These are phyloP conservation scores for Gardenia jasminoides DNA, from an alignment of 257 asterid species.

Conservation along the genomic window DNA sequence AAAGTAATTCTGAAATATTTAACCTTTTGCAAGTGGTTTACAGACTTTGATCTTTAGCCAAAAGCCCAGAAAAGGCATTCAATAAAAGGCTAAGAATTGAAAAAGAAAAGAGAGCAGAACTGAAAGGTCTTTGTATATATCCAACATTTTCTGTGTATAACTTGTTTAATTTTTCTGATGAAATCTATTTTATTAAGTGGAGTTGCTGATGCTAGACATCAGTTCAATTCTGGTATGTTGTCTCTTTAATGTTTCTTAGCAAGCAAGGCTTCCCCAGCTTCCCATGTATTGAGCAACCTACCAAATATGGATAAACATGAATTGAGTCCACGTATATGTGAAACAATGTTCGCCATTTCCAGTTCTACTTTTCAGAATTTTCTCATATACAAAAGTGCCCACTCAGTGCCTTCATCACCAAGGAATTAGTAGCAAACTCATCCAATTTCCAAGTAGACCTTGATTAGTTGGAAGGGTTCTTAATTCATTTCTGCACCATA, in stretches of 20 bases:
- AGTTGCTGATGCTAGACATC: conserved; percentile 8
- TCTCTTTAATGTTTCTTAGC: conserved; percentile 24
- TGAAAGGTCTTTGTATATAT: background rate
- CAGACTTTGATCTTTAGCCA: conserved; percentile 17
- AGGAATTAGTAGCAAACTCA: conserved; percentile 7
- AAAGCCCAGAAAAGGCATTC: conserved; percentile 11
- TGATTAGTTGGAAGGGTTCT: background rate
- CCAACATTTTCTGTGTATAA: background rate
- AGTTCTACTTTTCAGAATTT: background rate
- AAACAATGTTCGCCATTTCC: background rate
- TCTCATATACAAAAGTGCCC: background rate
- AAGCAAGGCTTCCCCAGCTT: conserved; percentile 7
- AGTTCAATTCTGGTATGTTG: conserved; percentile 13
- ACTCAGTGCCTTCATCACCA: conserved; percentile 15
- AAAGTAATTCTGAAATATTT: background rate
- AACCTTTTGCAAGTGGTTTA: conserved; percentile 5
- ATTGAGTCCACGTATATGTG: background rate
- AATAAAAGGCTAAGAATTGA: background rate
- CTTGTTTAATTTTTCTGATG: background rate
- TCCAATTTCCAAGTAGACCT: background rate
- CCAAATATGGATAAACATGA: conserved; percentile 12
- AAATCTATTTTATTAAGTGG: conserved; percentile 9
- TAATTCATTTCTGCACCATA: background rate
- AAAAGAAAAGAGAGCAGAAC: background rate
- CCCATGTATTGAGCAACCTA: background rate